Base-by-base conservation (phyloP, 257 asterid species). In the Oldenlandia corymbosa region DNA sequence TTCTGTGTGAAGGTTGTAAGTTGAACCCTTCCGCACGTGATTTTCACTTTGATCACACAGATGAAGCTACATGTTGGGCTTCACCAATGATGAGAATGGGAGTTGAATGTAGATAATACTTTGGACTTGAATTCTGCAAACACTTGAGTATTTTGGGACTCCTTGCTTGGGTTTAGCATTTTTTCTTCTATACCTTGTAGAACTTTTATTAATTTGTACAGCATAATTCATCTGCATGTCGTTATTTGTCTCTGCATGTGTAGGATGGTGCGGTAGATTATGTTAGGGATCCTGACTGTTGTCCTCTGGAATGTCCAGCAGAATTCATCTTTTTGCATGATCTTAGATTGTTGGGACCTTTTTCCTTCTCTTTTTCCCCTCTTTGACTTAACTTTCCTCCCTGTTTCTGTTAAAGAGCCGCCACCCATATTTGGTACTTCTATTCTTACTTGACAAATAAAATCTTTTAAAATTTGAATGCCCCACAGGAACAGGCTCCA, bases 401-500 rank as follows among this genome's bases (percentile, higher is more conserved):
- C 5, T 26, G 58, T 12, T 12, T 52, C 1, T 18, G 37, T 66
- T 23, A 9, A 5, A 53, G 41, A 46, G 49, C 14, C 20, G n/a
- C n/a, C n/a, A 24, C 8, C 41, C 48, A 34, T 23, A 42, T 5
- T 1, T 45, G 8, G 12, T 51, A 59, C 28, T 53, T 48, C 20
- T 55, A 53, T 27, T 43, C 42, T n/a, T n/a, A n/a, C n/a, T n/a
- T n/a, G n/a, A n/a, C n/a, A n/a, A n/a, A n/a, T n/a, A n/a, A n/a
- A n/a, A n/a, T n/a, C n/a, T n/a, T 12, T 51, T 51, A 24, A 9
- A 5, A 12, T 49, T 11, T 10, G 27, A 14, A 10, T 5, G 39
- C 6, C 39, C 4, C 9, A 30, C 31, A 90, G 98, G 88, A 82
- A 46, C 65, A 70, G 96, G 64, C 63, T 88, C 30, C 96, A 86